Percentiles rank a stretch among this genome's conserved stretches.
These are phyloP conservation scores for Pelargonium myrrhifolium DNA, from an alignment of 441 rosid genomes.

Conservation along the genomic window DNA sequence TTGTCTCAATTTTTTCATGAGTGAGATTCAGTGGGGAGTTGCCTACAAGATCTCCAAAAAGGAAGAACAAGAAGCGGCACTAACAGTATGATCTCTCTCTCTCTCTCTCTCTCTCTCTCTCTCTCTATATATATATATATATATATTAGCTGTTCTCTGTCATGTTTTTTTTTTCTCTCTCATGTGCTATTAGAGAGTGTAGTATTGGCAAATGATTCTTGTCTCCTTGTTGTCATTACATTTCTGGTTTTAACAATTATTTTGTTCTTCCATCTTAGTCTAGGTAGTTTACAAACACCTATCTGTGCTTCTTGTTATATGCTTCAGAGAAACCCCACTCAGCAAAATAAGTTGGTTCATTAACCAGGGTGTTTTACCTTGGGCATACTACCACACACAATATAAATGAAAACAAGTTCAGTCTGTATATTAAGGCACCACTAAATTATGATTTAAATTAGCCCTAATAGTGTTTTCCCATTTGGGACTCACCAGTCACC, in stretches of 20 bases:
- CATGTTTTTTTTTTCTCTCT: neutral
- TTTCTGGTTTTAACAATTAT: neutral
- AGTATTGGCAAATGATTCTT: neutral
- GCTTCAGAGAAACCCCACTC: neutral
- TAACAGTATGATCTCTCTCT: conserved; percentile 35
- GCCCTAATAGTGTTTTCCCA: too few species aligned
- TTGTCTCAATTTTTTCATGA: neutral
- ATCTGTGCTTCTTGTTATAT: neutral
- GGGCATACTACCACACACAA: too few species aligned
- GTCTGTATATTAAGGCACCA: too few species aligned
- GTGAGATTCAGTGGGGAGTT: conserved; percentile 65
- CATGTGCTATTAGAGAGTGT: neutral
- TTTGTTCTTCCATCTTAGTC: neutral
- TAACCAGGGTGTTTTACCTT: too few species aligned
- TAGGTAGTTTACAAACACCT: too few species aligned
- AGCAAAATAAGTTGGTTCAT: too few species aligned
- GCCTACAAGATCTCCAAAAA: conserved; percentile 71
- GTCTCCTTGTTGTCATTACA: neutral
- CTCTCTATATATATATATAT: too few species aligned
- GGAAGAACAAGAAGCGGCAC: conserved; percentile 62
- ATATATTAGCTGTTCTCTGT: too few species aligned
- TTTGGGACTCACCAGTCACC: too few species aligned
- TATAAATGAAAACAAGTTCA: too few species aligned
- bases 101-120: neutral
- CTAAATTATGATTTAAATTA: too few species aligned